These are phyloP conservation scores for Phytophthora pseudosyringae DNA, from an alignment of 352 stramenopile species.

Conservation along the genomic window DNA sequence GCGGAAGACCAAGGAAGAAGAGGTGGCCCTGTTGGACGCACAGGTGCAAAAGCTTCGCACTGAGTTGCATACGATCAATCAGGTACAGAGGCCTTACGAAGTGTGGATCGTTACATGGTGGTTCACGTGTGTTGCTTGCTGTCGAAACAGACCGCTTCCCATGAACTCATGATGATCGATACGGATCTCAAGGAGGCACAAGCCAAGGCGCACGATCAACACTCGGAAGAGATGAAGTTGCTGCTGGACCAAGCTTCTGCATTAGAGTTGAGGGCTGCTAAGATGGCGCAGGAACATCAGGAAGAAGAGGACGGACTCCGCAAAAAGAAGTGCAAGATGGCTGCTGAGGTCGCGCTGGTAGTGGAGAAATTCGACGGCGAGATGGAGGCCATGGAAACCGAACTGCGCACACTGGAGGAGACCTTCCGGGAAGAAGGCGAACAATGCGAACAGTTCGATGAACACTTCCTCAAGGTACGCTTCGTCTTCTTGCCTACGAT, in stretches of 20 bases:
- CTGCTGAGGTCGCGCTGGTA: slow-evolving; percentile 66
- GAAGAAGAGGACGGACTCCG: slow-evolving; percentile 80
- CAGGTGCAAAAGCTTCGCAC: slow-evolving; percentile 84
- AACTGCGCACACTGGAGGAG: slow-evolving; percentile 54
- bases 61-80: slow-evolving; percentile 78
- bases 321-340: slow-evolving; percentile 87
- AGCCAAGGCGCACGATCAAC: slow-evolving; percentile 73
- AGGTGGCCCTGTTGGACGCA: slow-evolving; percentile 78
- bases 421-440: slow-evolving; percentile 55
- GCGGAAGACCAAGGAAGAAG: slow-evolving; percentile 83
- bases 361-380: slow-evolving; percentile 85
- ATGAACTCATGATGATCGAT: slow-evolving; percentile 82
- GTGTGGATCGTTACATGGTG: background rate
- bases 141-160: slow-evolving; percentile 51
- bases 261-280: slow-evolving; percentile 61
- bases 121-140: background rate
- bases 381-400: slow-evolving; percentile 66
- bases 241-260: slow-evolving; percentile 60
- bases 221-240: slow-evolving; percentile 82
- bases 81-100: slow-evolving; percentile 32
- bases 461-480: slow-evolving; percentile 83
- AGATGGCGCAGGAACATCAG: slow-evolving; percentile 84
- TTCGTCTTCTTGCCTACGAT: background rate
- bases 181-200: slow-evolving; percentile 79
- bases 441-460: slow-evolving; percentile 75